Conservation (phyloP, 495 filamentous ascomycete genomes). For the Annulohypoxylon nitens region DNA sequence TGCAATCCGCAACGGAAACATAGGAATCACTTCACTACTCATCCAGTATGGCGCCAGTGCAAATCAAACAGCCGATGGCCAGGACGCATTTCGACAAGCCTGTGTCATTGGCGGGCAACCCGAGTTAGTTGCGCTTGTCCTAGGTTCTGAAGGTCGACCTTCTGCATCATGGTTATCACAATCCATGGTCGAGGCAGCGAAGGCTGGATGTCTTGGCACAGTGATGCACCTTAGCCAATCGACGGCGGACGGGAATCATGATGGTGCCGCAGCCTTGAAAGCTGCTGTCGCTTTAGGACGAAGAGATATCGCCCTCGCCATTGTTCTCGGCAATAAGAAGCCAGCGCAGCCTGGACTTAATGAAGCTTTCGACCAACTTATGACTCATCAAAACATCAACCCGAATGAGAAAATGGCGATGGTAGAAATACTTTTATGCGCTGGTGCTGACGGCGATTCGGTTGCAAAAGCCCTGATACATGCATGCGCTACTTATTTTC, state of each 20-base stretch:
- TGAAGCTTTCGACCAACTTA: slow-evolving; percentile 56
- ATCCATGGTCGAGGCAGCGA: slow-evolving; percentile 60
- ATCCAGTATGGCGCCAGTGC: slow-evolving; percentile 58
- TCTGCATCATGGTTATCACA: slow-evolving; percentile 53
- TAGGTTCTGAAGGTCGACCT: slow-evolving; percentile 59
- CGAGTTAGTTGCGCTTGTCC: slow-evolving; percentile 58
- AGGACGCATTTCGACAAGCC: slow-evolving; percentile 59
- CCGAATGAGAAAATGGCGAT: slow-evolving; percentile 60
- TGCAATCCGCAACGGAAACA: slow-evolving; percentile 56
- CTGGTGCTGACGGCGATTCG: slow-evolving; percentile 58
- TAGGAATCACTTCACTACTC: slow-evolving; percentile 54
- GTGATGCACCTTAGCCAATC: slow-evolving; percentile 61
- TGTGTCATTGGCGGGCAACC: slow-evolving; percentile 56
- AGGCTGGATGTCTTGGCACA: slow-evolving; percentile 58
- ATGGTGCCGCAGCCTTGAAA: slow-evolving; percentile 61
- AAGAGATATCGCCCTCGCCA: slow-evolving; percentile 59
- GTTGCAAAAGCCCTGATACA: slow-evolving; percentile 56
- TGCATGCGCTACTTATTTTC: slow-evolving; percentile 54
- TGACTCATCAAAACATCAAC: slow-evolving; percentile 55
- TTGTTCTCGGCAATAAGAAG: slow-evolving; percentile 59
- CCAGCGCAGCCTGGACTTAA: slow-evolving; percentile 54
- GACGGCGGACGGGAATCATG: slow-evolving; percentile 58
- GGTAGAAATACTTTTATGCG: slow-evolving; percentile 61
- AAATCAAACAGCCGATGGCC: slow-evolving; percentile 55
- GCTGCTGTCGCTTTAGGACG: slow-evolving; percentile 56